Evolutionary conservation across 2,329 filamentous ascomycete species (phyloP), one percentile per base, ranked within the genome.

Genomic region (Curvularia hawaiiensis): DNA sequence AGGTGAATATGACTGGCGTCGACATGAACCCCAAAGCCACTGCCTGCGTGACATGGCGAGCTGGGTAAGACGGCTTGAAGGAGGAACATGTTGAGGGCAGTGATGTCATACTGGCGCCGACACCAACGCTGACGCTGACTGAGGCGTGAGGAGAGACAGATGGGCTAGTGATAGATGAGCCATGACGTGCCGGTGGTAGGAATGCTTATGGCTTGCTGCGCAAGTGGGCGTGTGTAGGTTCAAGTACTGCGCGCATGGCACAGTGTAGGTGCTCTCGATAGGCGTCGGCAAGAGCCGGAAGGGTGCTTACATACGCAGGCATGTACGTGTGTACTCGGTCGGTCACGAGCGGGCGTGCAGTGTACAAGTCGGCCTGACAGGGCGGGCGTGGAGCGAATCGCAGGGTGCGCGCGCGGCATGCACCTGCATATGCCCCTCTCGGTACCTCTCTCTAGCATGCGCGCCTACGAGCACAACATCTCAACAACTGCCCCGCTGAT

Each of bases 341-440:
- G 10, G 35, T 38, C 35, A 38, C 35, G 35, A 38, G 35, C 6
- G 10, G 31, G 12, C 31, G 31, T 33, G 31, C 31, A 33, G 28
- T 30, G 31, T 33, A 33, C n/a, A n/a, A n/a, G n/a, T n/a, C n/a
- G 31, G 31, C 31, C 11, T 33, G 12, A 14, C 12, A 33, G 31
- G 31, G 31, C 31, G 12, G 12, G 31, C 31, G 33, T n/a, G 4
- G 33, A 33, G 38, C 58, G 58, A 60, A 60, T 54, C 12, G 51
- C 44, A 53, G 54, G 30, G 14, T 24, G 45, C 24, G 49, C 31
- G 50, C 20, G 49, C 51, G 18, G 24, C 41, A 44, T 44, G 41
- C 40, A 64, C 60, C 63, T 64, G 63, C 63, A 61, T 56, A 60
- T 63, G 59, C 63, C 60, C 53, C 57, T 59, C 50, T 58, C 50